Conservation (phyloP, 2,329 filamentous ascomycete genomes). For the Calonectria pseudoreteaudii region DNA sequence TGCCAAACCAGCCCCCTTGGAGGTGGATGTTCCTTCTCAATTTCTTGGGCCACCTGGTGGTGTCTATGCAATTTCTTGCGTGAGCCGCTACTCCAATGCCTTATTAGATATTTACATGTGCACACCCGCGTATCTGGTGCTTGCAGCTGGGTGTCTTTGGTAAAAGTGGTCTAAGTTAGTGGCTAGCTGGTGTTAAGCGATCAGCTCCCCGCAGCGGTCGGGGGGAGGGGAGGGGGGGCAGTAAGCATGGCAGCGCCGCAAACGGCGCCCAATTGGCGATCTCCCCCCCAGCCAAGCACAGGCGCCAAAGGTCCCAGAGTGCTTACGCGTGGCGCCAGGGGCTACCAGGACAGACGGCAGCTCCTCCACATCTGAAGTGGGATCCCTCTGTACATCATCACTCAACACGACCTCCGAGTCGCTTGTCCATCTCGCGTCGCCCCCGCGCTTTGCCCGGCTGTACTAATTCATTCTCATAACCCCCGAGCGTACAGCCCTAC, state of each 20-base stretch:
- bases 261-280: not conserved
- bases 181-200: not conserved
- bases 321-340: conserved; percentile 26
- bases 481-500: not conserved
- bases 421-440: not conserved
- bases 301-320: conserved; percentile 2
- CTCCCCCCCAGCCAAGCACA: not conserved
- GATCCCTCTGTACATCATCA: conserved; percentile 16
- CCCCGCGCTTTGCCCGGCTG: not conserved
- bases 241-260: not conserved
- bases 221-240: not conserved
- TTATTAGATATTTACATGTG: not conserved
- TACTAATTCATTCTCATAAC: conserved; percentile 1
- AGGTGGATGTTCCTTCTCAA: not conserved
- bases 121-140: not conserved
- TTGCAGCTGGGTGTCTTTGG: not conserved
- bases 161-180: not conserved
- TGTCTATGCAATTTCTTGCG: not conserved
- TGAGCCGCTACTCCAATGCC: not conserved
- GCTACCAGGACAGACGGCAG: not conserved
- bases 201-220: not conserved
- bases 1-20: not conserved
- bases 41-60: not conserved
- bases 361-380: conserved; percentile 12
- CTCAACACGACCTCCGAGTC: conserved; percentile 5